Conservation (phyloP, 345 rosid genomes). For the Pistacia vera region DNA sequence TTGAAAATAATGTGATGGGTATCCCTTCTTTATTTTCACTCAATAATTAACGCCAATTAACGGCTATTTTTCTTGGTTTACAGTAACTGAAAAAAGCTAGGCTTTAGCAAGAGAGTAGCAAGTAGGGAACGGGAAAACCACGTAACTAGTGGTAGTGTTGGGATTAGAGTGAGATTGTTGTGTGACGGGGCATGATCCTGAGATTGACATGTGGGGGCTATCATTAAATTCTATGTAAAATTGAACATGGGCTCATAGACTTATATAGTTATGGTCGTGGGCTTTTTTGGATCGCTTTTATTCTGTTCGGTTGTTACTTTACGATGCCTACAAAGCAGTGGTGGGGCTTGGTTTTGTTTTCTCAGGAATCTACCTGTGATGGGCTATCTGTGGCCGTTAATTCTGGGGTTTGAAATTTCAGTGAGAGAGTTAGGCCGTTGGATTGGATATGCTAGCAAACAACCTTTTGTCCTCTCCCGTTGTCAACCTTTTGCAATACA, state of each 20-base stretch:
- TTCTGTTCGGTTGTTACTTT: not conserved
- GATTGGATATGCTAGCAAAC: slow-evolving; percentile 6
- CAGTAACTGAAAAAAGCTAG: slow-evolving; percentile 26
- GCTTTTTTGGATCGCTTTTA: not conserved
- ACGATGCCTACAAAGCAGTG: not conserved
- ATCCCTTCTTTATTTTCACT: not conserved
- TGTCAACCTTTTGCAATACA: not conserved
- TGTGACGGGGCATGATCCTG: slow-evolving; percentile 13
- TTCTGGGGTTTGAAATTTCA: not conserved
- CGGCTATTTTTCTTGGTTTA: slow-evolving; percentile 28
- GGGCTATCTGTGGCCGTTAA: not conserved
- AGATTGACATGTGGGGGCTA: slow-evolving; percentile 6
- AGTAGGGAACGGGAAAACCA: not conserved
- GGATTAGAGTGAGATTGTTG: not conserved
- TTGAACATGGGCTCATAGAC: not conserved
- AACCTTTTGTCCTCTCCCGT: slow-evolving; percentile 1
- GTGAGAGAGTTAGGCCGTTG: not conserved
- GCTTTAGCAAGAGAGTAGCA: slow-evolving; percentile 1
- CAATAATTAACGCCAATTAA: slow-evolving; percentile 12
- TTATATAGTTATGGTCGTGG: no score
- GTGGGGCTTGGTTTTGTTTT: not conserved
- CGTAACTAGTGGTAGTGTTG: not conserved
- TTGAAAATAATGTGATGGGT: not conserved
- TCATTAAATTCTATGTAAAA: not conserved
- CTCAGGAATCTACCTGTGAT: not conserved